Evolutionary conservation across 495 filamentous ascomycete species (phyloP), one percentile per base, ranked within the genome.

Genomic region (Tuber magnatum): DNA sequence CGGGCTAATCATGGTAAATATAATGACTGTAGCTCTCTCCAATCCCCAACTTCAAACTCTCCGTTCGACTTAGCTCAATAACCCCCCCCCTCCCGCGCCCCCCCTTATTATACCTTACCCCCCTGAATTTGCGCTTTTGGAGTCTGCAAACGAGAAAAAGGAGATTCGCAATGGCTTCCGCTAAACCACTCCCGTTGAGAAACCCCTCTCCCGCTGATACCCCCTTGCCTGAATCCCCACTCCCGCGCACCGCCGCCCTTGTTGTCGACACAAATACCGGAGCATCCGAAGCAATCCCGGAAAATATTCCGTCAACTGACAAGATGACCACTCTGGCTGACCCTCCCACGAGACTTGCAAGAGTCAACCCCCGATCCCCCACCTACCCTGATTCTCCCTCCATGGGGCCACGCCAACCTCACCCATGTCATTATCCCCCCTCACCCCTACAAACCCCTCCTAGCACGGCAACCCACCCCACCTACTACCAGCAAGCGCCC

Each of bases 381-480:
- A 79, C 77, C 70, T 79, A 72, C 48, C 76, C 76, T 16, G 35
- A 79, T 44, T 74, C 68, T 38, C 77, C 76, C 38, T 18, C 56
- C 20, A 35, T 65, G 56, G 56, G 28, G 4, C 28, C 51, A 61
- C 77, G 77, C 24, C 75, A 79, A 46, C 51, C 76, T 38, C 77
- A 75, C 41, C 77, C 74, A 46, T 76, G 73, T 20, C 77, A 79
- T 68, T 79, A 78, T 44, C 77, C 77, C 56, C 77, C 76, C 41
- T 78, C 77, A 3, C 77, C 77, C 24, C 77, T 75, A 48, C 74
- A 76, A 6, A 72, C 76, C 41, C 76, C 77, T 20, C 77, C 77
- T 18, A 46, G 76, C 69, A 78, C 77, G 40, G 75, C 74, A 32
- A 71, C 68, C 28, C 78, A 79, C 42, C 77, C 77, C 0, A 74